A percentile compares a stretch with the other conserved stretches of the same genome.
phyloP scores from a whole-genome alignment of 805 yeast genomes.

The Ogataea dorogensis region DNA sequence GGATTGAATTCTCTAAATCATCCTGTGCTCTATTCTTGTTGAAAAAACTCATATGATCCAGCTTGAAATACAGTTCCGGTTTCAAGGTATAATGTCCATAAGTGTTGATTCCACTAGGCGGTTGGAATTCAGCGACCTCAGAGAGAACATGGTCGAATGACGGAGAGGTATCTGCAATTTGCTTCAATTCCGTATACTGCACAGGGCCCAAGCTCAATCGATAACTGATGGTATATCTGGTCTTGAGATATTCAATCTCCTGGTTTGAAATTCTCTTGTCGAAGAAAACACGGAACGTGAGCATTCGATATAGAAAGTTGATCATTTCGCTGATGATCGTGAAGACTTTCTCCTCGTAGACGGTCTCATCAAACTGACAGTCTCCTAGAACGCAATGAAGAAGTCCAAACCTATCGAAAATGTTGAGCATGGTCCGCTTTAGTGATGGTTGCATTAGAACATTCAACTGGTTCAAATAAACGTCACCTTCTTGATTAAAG shows the following conservation, averaged over 20 bases:
- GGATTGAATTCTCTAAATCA: slow-evolving; percentile 47
- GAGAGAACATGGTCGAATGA: slow-evolving; percentile 49
- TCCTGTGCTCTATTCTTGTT: slow-evolving; percentile 50
- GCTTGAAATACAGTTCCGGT: slow-evolving; percentile 38
- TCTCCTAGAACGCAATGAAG: slow-evolving; percentile 22
- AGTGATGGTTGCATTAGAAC: slow-evolving; percentile 39
- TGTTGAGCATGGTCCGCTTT: slow-evolving; percentile 35
- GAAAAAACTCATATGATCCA: slow-evolving; percentile 59
- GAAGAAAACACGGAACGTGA: slow-evolving; percentile 34
- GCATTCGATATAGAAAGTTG: slow-evolving; percentile 42
- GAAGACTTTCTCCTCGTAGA: slow-evolving; percentile 49
- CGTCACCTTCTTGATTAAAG: slow-evolving; percentile 37
- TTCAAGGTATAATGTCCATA: slow-evolving; percentile 66
- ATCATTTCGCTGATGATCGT: slow-evolving; percentile 44
- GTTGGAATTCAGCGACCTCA: slow-evolving; percentile 57
- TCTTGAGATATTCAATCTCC: slow-evolving; percentile 16
- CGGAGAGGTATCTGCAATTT: slow-evolving; percentile 31
- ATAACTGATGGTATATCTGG: slow-evolving; percentile 47
- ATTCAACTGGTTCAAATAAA: slow-evolving; percentile 46
- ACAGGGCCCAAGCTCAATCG: slow-evolving; percentile 50
- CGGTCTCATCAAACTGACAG: slow-evolving; percentile 32
- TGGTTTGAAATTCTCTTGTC: slow-evolving; percentile 22
- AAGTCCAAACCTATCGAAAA: slow-evolving; percentile 59
- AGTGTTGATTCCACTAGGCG: slow-evolving; percentile 67
- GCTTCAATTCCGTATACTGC: slow-evolving; percentile 49